Evolutionary conservation across 2,329 filamentous ascomycete species (phyloP).

Genomic region (Geoglossum cookeanum): DNA sequence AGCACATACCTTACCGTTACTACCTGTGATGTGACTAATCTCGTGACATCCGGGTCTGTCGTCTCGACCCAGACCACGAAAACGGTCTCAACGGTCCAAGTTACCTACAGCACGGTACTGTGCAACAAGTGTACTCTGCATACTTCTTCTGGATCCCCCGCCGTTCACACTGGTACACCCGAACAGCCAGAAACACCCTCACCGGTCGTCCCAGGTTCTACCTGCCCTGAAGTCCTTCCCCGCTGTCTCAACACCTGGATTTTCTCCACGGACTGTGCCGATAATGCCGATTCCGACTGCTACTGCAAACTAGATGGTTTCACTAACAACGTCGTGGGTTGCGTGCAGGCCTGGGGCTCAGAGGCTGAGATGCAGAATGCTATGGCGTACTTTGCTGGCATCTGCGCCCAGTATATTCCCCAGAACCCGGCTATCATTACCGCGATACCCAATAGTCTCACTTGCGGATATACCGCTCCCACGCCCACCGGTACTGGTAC

Average conservation of each 20-base stretch:
- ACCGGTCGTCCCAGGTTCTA: not conserved
- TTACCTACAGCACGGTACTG: not conserved
- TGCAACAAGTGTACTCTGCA: not conserved
- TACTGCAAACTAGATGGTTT: constrained; percentile 70
- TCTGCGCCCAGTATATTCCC: constrained; percentile 59
- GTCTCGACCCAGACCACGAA: not conserved
- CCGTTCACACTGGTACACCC: not conserved
- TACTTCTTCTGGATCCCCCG: not conserved
- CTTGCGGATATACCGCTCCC: constrained; percentile 20
- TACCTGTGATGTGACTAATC: not conserved
- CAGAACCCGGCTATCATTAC: constrained; percentile 76
- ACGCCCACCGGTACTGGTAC: constrained; percentile 8
- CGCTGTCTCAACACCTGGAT: constrained; percentile 88
- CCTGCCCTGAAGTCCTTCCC: constrained; percentile 55
- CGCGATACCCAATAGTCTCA: constrained; percentile 44
- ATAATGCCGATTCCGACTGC: constrained; percentile 68
- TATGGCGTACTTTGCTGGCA: constrained; percentile 71
- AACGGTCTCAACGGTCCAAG: not conserved
- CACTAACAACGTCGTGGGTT: constrained; percentile 61
- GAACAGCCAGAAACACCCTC: not conserved
- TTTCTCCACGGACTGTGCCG: constrained; percentile 50
- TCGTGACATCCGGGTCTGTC: not conserved
- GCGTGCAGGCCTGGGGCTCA: constrained; percentile 58
- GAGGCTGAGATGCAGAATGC: constrained; percentile 49
- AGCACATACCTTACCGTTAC: not conserved